phyloP scores from a whole-genome alignment of 23 red algal species.

The Gracilaria gracilis region DNA sequence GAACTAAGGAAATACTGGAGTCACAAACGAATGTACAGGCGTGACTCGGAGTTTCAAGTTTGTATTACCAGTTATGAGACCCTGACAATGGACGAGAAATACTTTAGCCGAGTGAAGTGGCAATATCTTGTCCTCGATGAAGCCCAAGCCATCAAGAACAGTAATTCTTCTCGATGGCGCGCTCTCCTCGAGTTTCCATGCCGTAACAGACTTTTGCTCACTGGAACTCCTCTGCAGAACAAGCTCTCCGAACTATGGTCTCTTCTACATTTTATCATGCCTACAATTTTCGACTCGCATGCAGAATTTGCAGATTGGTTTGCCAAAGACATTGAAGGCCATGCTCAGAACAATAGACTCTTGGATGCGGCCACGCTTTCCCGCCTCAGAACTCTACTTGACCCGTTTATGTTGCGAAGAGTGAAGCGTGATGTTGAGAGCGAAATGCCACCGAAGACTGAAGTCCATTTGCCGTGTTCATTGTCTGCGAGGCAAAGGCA shows the following conservation, averaged over 20 bases:
- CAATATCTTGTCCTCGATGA: slow-evolving; percentile 98
- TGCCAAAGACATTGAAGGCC: slow-evolving; percentile 92
- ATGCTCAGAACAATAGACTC: slow-evolving; percentile 75
- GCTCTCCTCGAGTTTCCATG: slow-evolving; percentile 89
- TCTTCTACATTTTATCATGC: slow-evolving; percentile 98
- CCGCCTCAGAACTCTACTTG: slow-evolving; percentile 86
- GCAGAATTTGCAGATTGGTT: slow-evolving; percentile 99
- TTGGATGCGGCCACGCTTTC: slow-evolving; percentile 78
- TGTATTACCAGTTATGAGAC: slow-evolving; percentile 99
- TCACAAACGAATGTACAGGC: slow-evolving; percentile 85
- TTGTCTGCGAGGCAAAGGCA: slow-evolving; percentile 87
- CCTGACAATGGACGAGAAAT: slow-evolving; percentile 85
- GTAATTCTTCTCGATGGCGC: slow-evolving; percentile 86
- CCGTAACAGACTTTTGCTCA: slow-evolving; percentile 93
- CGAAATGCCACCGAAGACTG: slow-evolving; percentile 99
- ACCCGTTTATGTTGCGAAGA: slow-evolving; percentile 95
- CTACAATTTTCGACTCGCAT: slow-evolving; percentile 95
- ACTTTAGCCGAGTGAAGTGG: slow-evolving; percentile 92
- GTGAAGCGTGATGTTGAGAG: slow-evolving; percentile 96
- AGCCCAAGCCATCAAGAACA: slow-evolving; percentile 99
- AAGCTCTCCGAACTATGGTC: slow-evolving; percentile 99
- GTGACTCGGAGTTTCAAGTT: slow-evolving; percentile 93
- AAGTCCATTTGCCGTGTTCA: slow-evolving; percentile 73
- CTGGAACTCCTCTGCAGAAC: slow-evolving; percentile 99
- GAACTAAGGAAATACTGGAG: slow-evolving; percentile 89